Conservation (phyloP, 2,329 filamentous ascomycete genomes). For the Fusarium pseudograminearum region DNA sequence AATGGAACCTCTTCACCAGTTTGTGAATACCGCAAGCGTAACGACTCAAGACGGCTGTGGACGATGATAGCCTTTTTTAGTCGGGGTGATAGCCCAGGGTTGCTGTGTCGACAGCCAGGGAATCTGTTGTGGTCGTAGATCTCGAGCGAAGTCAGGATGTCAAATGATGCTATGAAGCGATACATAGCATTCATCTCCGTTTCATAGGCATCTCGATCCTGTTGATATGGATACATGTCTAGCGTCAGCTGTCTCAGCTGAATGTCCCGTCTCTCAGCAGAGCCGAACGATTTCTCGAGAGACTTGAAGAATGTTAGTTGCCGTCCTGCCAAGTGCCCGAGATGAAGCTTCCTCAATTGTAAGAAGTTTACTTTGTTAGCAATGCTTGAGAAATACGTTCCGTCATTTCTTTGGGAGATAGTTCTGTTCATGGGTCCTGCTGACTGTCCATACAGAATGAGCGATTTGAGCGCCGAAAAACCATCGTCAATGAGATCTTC, state of each 20-base stretch:
- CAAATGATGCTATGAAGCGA: conserved; percentile 14
- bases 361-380: conserved; percentile 6
- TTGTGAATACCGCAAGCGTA: neutral
- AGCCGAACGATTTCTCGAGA: neutral
- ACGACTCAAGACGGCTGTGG: neutral
- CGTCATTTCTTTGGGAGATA: no score
- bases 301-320: neutral
- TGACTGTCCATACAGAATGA: neutral
- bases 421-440: no score
- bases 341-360: neutral
- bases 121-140: neutral
- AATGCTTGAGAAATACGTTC: fast-evolving
- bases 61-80: neutral
- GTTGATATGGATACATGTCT: neutral
- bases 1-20: no score
- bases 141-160: neutral
- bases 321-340: fast-evolving
- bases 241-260: neutral
- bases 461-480: conserved; percentile 9
- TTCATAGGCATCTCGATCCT: neutral
- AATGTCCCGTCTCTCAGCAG: neutral
- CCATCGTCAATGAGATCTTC: neutral
- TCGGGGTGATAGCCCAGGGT: neutral
- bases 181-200: neutral
- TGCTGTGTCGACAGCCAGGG: fast-evolving